phyloP scores from a whole-genome alignment of 2,329 filamentous ascomycete genomes.

The Thelonectria rubi region DNA sequence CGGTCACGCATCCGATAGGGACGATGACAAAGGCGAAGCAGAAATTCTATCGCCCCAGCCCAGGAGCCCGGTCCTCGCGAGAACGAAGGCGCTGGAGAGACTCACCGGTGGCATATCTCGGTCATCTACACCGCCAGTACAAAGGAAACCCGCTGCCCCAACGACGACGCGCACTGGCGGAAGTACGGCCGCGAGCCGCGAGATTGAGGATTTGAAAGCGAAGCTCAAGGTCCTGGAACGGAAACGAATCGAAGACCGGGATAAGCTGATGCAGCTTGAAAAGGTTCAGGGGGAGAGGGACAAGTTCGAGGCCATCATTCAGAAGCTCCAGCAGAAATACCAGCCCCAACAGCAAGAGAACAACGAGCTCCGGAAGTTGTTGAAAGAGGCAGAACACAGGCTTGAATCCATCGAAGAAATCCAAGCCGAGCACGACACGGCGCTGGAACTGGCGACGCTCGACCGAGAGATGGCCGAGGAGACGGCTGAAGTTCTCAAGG shows the following conservation, averaged over 20 bases:
- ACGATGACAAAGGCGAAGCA: slow-evolving; percentile 58
- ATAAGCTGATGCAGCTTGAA: slow-evolving; percentile 82
- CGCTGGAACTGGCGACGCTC: slow-evolving; percentile 85
- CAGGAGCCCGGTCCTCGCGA: slow-evolving; percentile 60
- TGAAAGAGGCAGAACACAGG: slow-evolving; percentile 78
- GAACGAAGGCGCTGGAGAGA: slow-evolving; percentile 62
- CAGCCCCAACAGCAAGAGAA: slow-evolving; percentile 86
- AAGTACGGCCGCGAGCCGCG: slow-evolving; percentile 64
- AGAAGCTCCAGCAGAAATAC: slow-evolving; percentile 89
- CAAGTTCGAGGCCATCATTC: slow-evolving; percentile 83
- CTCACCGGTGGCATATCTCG: slow-evolving; percentile 53
- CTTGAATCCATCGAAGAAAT: slow-evolving; percentile 74
- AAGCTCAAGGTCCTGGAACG: slow-evolving; percentile 89
- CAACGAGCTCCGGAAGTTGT: slow-evolving; percentile 75
- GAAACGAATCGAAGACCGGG: slow-evolving; percentile 84
- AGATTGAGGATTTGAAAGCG: slow-evolving; percentile 87
- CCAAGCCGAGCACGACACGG: slow-evolving; percentile 85
- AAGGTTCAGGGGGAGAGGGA: slow-evolving; percentile 79
- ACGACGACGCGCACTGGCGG: slow-evolving; percentile 49
- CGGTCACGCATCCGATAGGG: slow-evolving; percentile 51
- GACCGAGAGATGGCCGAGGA: slow-evolving; percentile 98
- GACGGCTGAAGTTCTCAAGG: slow-evolving; percentile 81
- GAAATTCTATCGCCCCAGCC: slow-evolving; percentile 60
- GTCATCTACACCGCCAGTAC: slow-evolving; percentile 45
- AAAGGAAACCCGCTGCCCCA: slow-evolving; percentile 43